Evolutionary conservation across 2,329 filamentous ascomycete genomes (phyloP).

Genomic region (Tolypocladium cylindrosporum): DNA sequence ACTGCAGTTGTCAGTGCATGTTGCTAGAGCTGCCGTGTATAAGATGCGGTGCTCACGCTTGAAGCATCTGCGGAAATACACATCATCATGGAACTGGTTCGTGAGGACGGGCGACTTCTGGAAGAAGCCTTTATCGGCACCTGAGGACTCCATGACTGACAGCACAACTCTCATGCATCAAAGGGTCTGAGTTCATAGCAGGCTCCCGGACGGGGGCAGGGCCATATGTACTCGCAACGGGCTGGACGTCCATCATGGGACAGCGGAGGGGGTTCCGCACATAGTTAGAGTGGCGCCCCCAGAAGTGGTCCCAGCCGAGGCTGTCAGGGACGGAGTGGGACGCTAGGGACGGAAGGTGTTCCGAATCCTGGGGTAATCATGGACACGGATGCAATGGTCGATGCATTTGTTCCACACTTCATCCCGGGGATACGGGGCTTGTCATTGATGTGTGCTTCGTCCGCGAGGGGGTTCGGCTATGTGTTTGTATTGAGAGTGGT

Average conservation of each 20-base stretch:
- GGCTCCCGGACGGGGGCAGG: not conserved
- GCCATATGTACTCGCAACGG: not conserved
- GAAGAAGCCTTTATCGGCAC: conserved; percentile 43
- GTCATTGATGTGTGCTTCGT: not conserved
- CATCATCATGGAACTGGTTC: conserved; percentile 49
- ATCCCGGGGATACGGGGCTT: not conserved
- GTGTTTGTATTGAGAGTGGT: not conserved
- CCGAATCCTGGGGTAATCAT: not conserved
- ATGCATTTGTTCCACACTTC: not conserved
- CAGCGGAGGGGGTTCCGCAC: not conserved
- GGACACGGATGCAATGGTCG: not conserved
- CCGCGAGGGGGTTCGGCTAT: not conserved
- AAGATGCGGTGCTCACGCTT: conserved; percentile 27
- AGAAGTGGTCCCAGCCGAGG: not conserved
- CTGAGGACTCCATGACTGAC: conserved; percentile 30
- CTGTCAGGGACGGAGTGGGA: not conserved
- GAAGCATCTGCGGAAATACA: conserved; percentile 39
- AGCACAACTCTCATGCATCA: not conserved
- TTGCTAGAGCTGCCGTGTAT: not conserved
- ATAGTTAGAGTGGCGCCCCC: not conserved
- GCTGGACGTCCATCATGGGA: not conserved
- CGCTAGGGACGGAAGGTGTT: not conserved
- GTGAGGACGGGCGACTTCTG: conserved; percentile 39
- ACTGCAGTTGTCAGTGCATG: conserved; percentile 23
- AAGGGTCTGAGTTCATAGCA: not conserved